Conservation (phyloP, 1,284 basidiomycete genomes). For the Laetiporus sulphureus region DNA sequence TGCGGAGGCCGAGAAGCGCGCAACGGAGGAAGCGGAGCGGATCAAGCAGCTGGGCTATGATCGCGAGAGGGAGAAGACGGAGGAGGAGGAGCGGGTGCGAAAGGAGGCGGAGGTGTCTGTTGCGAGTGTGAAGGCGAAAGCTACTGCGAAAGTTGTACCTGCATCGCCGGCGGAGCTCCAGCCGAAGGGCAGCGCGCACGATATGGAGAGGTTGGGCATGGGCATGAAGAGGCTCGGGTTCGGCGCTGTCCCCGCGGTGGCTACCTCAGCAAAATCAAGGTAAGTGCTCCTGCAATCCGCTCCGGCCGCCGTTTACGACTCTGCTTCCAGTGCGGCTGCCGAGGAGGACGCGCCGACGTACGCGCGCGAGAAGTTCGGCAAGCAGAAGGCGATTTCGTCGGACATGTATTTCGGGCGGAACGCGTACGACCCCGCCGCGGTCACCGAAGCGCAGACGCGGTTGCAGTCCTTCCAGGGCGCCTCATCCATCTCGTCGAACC, state of each 20-base stretch:
- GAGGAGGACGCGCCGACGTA: constrained; percentile 66
- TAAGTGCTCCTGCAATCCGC: not conserved
- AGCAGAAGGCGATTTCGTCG: constrained; percentile 92
- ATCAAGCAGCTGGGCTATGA: constrained; percentile 88
- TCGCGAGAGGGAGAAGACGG: constrained; percentile 68
- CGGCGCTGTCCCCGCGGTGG: constrained; percentile 65
- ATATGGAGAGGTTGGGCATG: constrained; percentile 66
- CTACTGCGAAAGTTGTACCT: constrained; percentile 23
- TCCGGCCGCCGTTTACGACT: constrained; percentile 6
- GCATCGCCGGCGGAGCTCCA: constrained; percentile 17
- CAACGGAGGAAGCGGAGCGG: constrained; percentile 83
- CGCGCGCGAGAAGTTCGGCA: constrained; percentile 88
- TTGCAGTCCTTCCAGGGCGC: constrained; percentile 88
- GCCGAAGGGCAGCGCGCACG: constrained; percentile 35
- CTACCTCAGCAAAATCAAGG: constrained; percentile 32
- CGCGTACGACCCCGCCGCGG: constrained; percentile 73
- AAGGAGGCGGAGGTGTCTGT: constrained; percentile 45
- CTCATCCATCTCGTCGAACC: constrained; percentile 90
- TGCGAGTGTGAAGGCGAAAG: constrained; percentile 22
- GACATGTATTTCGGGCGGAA: constrained; percentile 97
- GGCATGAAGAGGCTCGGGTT: constrained; percentile 86
- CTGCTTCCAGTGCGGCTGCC: constrained; percentile 18
- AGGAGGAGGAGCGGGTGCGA: constrained; percentile 55
- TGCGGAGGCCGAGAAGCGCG: constrained; percentile 85
- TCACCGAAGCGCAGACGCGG: constrained; percentile 76